A percentile compares a stretch with the other conserved stretches of the same genome.
Evolutionary conservation across 257 asterid species (phyloP).

Genomic region (Thymus quinquecostatus): DNA sequence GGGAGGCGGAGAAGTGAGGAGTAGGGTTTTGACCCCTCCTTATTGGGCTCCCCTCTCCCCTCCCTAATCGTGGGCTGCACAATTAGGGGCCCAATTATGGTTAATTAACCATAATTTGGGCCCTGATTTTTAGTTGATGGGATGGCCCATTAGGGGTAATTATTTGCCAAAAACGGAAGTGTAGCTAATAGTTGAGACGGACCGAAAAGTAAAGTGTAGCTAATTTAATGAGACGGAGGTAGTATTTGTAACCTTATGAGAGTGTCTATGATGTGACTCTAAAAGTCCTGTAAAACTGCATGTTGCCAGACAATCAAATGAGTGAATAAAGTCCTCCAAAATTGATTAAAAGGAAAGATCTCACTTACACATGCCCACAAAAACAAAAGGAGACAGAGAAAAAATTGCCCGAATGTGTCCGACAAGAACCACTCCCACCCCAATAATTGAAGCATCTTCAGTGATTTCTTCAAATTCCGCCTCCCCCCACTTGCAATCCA

Average conservation of each 20-base stretch:
- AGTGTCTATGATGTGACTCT: neutral
- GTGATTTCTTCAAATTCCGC: slow-evolving; percentile 77
- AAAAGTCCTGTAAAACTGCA: neutral
- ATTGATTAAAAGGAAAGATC: neutral
- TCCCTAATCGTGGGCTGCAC: no score
- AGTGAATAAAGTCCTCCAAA: neutral
- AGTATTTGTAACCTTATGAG: slow-evolving; percentile 1
- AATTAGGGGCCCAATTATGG: no score
- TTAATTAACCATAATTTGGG: no score
- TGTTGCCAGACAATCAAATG: neutral
- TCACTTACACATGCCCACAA: slow-evolving; percentile 46
- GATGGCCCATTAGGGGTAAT: no score
- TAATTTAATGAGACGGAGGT: no score
- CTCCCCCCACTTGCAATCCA: slow-evolving; percentile 92
- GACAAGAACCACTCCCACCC: slow-evolving; percentile 88
- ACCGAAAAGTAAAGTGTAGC: no score
- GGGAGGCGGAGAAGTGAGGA: no score
- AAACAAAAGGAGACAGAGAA: slow-evolving; percentile 23
- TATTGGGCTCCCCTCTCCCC: no score
- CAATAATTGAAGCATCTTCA: slow-evolving; percentile 66
- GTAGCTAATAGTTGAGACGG: no score
- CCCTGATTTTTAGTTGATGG: no score
- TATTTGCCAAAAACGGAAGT: no score
- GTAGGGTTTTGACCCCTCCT: no score
- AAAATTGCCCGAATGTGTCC: slow-evolving; percentile 82